Conservation (phyloP, 2,329 filamentous ascomycete species). For the Stenocarpella maydis region DNA sequence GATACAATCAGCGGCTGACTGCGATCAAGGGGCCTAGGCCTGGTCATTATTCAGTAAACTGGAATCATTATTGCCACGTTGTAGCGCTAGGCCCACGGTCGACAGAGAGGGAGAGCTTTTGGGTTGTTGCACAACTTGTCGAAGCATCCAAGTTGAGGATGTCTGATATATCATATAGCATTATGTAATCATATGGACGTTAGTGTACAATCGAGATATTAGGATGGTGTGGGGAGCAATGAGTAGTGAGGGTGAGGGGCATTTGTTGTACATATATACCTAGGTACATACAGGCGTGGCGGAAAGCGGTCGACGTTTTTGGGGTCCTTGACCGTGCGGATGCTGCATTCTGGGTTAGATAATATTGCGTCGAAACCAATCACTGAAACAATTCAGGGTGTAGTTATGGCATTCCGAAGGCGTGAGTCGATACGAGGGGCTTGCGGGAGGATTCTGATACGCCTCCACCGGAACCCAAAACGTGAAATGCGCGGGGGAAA, state of each 20-base stretch:
- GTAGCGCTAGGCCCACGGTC: neutral
- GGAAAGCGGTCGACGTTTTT: neutral
- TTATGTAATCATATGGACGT: neutral
- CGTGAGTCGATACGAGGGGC: neutral
- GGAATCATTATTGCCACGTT: neutral
- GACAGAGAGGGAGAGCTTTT: neutral
- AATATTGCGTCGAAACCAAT: neutral
- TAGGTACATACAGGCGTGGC: neutral
- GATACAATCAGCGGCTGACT: neutral
- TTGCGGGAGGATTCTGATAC: too few species aligned
- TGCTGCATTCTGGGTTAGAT: neutral
- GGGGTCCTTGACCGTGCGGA: neutral
- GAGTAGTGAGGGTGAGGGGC: neutral
- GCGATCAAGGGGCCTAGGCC: neutral
- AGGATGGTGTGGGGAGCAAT: neutral
- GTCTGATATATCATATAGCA: neutral
- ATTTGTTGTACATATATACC: neutral
- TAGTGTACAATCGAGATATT: neutral
- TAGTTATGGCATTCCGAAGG: neutral
- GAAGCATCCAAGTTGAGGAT: neutral
- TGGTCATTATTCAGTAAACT: neutral
- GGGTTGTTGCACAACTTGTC: neutral
- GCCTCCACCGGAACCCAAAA: too few species aligned
- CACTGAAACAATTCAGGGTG: neutral
- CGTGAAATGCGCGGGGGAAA: too few species aligned